A percentile compares a stretch with the other conserved stretches of the same genome.
Evolutionary conservation across 2,329 filamentous ascomycete genomes (phyloP).

Genomic region (Thelonectria blattea): DNA sequence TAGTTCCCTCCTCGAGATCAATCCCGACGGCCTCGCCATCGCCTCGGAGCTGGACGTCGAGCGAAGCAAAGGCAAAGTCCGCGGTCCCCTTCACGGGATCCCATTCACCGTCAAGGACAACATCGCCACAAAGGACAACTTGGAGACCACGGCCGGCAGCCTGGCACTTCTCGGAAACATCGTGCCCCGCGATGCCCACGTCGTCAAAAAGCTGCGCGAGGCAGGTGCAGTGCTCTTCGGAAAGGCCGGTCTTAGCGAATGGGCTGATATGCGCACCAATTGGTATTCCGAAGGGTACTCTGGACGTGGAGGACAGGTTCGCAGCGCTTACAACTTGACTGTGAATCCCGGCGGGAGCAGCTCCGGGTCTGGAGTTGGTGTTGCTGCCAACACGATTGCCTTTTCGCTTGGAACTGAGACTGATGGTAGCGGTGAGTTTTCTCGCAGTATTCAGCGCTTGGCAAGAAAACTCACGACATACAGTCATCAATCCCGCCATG

Average conservation of each 20-base stretch:
- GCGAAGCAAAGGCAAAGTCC: slow-evolving; percentile 58
- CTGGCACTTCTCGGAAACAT: slow-evolving; percentile 69
- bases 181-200: slow-evolving; percentile 70
- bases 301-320: slow-evolving; percentile 66
- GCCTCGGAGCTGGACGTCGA: slow-evolving; percentile 67
- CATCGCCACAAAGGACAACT: slow-evolving; percentile 76
- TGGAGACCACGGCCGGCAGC: slow-evolving; percentile 77
- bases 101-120: slow-evolving; percentile 73
- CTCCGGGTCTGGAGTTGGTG: slow-evolving; percentile 69
- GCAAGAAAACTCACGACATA: slow-evolving; percentile 1
- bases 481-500: slow-evolving; percentile 73
- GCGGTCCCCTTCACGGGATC: slow-evolving; percentile 76
- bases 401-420: slow-evolving; percentile 78
- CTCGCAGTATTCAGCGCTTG: too few species aligned
- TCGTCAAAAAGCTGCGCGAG: slow-evolving; percentile 65
- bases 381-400: slow-evolving; percentile 66
- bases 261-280: slow-evolving; percentile 74
- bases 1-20: slow-evolving; percentile 67
- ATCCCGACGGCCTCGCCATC: slow-evolving; percentile 70
- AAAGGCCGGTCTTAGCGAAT: slow-evolving; percentile 74
- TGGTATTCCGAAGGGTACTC: slow-evolving; percentile 74
- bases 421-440: slow-evolving; percentile 62
- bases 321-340: slow-evolving; percentile 72
- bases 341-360: slow-evolving; percentile 72
- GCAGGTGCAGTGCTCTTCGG: slow-evolving; percentile 74